A percentile compares a stretch with the other conserved stretches of the same genome.
Evolutionary conservation across 495 filamentous ascomycete genomes (phyloP).

Genomic region (Choiromyces venosus): DNA sequence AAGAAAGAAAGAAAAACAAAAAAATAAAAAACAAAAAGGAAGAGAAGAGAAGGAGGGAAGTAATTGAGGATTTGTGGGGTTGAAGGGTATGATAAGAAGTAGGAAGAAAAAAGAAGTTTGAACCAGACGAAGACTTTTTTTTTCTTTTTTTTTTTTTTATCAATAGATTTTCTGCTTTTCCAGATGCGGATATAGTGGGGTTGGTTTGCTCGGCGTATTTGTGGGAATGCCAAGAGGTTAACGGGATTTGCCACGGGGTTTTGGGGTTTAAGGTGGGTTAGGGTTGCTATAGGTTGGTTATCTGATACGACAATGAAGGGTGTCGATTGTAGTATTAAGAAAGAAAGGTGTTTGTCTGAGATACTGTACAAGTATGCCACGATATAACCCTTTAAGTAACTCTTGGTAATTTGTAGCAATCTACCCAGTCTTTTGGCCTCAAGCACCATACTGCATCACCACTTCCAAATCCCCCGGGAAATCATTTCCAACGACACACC

Average conservation of each 20-base stretch:
- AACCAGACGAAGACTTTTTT: slow-evolving; percentile 11
- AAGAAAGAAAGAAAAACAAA: slow-evolving; percentile 6
- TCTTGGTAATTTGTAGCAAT: too few species aligned
- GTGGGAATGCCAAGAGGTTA: not conserved
- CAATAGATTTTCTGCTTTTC: too few species aligned
- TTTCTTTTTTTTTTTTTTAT: not conserved
- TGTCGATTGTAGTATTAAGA: too few species aligned
- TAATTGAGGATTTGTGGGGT: slow-evolving; percentile 4
- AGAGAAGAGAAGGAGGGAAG: not conserved
- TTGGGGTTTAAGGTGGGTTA: not conserved
- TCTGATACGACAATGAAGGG: not conserved
- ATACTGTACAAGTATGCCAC: too few species aligned
- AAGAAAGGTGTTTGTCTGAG: too few species aligned
- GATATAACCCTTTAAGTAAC: too few species aligned
- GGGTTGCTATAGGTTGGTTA: not conserved
- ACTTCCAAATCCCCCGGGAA: too few species aligned
- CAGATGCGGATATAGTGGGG: not conserved
- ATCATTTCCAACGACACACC: too few species aligned
- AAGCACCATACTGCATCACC: too few species aligned
- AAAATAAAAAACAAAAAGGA: not conserved
- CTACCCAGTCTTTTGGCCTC: too few species aligned
- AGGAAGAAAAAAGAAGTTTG: not conserved
- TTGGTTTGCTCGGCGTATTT: not conserved
- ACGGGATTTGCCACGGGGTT: not conserved
- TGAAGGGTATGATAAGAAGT: slow-evolving; percentile 11